These are phyloP conservation scores for Protomyces lactucae-debilis DNA, from an alignment of 1,139 yeast genomes.

Conservation along the genomic window DNA sequence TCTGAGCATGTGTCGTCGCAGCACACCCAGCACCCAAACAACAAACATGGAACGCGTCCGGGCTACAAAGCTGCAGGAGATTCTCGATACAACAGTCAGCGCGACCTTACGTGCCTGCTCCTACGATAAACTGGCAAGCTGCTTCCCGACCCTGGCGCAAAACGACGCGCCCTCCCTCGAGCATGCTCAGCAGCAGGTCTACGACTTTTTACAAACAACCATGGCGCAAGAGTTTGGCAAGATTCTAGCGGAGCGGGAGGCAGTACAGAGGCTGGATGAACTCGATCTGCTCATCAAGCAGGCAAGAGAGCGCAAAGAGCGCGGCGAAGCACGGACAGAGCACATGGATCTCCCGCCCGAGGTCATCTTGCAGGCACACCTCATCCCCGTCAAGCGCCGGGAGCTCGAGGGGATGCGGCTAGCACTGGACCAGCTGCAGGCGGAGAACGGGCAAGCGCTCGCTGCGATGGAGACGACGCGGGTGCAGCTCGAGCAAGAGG, in stretches of 20 bases:
- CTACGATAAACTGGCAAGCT: slow-evolving; percentile 11
- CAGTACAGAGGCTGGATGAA: slow-evolving; percentile 14
- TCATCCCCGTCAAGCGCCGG: slow-evolving; percentile 12
- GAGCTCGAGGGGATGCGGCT: slow-evolving; percentile 3
- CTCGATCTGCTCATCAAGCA: slow-evolving; percentile 13
- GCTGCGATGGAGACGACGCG: background rate
- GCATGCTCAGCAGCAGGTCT: slow-evolving; percentile 17
- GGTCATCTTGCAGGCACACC: slow-evolving; percentile 17
- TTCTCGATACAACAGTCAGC: slow-evolving; percentile 5
- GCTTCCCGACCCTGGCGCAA: slow-evolving; percentile 21
- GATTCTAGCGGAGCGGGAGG: slow-evolving; percentile 12
- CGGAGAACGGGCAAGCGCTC: slow-evolving; percentile 1
- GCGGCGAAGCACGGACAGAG: background rate
- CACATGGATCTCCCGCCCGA: slow-evolving; percentile 13
- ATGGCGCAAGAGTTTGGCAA: slow-evolving; percentile 8
- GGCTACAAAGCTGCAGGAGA: slow-evolving; percentile 9
- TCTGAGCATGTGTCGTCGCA: background rate
- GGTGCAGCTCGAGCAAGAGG: background rate
- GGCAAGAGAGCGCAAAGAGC: slow-evolving; percentile 3
- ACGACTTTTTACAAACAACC: background rate
- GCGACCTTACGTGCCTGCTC: slow-evolving; percentile 9
- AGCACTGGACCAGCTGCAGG: background rate
- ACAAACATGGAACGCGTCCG: slow-evolving; percentile 5
- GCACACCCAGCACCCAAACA: background rate
- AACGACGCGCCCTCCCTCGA: slow-evolving; percentile 13